phyloP scores from a whole-genome alignment of 768 basidiomycete species.

The Podaxis rugospora region DNA sequence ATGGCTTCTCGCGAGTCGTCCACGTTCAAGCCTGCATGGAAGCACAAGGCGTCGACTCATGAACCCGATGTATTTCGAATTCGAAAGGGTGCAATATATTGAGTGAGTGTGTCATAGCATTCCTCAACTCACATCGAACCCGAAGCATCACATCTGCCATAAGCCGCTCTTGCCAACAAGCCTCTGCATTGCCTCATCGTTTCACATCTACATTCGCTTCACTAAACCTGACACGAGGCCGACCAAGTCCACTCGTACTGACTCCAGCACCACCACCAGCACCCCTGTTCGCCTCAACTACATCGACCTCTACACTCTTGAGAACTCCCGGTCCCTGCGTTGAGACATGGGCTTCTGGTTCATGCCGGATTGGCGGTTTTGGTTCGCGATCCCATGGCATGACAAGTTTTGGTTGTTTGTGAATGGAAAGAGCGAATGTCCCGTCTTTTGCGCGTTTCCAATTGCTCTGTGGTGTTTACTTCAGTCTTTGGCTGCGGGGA shows the following conservation, averaged over 20 bases:
- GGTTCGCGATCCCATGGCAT: slow-evolving; percentile 1
- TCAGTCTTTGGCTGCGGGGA: not conserved
- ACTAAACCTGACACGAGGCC: slow-evolving; percentile 1
- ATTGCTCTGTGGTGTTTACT: not conserved
- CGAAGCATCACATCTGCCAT: not conserved
- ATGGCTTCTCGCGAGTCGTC: too few relatives aligned
- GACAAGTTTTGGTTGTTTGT: not conserved
- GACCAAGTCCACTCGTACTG: not conserved
- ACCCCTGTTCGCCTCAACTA: not conserved
- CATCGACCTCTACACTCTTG: not conserved
- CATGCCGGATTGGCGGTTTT: not conserved
- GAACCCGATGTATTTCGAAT: too few relatives aligned
- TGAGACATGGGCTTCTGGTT: not conserved
- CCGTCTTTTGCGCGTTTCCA: not conserved
- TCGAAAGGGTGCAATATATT: too few relatives aligned
- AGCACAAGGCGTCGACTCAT: too few relatives aligned
- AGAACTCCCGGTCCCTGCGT: not conserved
- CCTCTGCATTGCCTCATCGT: too few relatives aligned
- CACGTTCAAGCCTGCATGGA: too few relatives aligned
- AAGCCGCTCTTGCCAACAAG: not conserved
- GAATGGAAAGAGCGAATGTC: not conserved
- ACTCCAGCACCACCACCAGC: too few relatives aligned
- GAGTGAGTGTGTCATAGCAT: slow-evolving; percentile 23
- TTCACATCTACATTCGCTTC: not conserved
- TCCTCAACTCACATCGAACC: not conserved